A percentile compares a stretch with the other conserved stretches of the same genome.
phyloP scores from a whole-genome alignment of 257 asterid genomes.

The Rhazya stricta region DNA sequence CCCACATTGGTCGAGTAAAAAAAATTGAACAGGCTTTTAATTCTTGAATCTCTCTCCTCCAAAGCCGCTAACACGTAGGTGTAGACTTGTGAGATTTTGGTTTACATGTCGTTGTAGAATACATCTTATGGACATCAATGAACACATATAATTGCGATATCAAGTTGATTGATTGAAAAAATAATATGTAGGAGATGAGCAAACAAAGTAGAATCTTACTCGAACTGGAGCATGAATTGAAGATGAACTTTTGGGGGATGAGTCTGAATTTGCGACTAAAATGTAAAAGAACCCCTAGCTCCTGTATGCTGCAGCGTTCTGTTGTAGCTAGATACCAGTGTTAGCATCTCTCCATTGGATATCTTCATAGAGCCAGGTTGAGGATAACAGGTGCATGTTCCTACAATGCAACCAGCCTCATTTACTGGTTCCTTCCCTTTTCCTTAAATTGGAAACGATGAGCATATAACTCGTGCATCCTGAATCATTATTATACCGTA shows the following conservation, averaged over 20 bases:
- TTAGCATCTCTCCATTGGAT: slow-evolving; percentile 57
- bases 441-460: slow-evolving; percentile 71
- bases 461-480: slow-evolving; percentile 74
- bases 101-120: background rate
- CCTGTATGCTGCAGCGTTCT: slow-evolving; percentile 54
- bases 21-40: slow-evolving; percentile 59
- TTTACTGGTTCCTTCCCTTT: slow-evolving; percentile 66
- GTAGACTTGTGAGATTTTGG: background rate
- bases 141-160: background rate
- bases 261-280: slow-evolving; percentile 53
- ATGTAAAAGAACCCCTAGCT: slow-evolving; percentile 84
- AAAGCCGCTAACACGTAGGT: slow-evolving; percentile 77
- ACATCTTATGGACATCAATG: background rate
- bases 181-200: background rate
- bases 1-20: slow-evolving; percentile 66
- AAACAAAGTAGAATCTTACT: slow-evolving; percentile 28
- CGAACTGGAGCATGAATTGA: slow-evolving; percentile 22
- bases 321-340: slow-evolving; percentile 64
- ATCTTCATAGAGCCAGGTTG: slow-evolving; percentile 71
- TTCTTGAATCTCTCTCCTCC: slow-evolving; percentile 73
- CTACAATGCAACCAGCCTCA: slow-evolving; percentile 81
- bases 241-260: slow-evolving; percentile 24
- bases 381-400: slow-evolving; percentile 87
- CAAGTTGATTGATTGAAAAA: background rate
- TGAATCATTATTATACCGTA: slow-evolving; percentile 23